Evolutionary conservation across 179 eudicot species (phyloP), one percentile per base, ranked within the genome.

Genomic region (Nepenthes alata): DNA sequence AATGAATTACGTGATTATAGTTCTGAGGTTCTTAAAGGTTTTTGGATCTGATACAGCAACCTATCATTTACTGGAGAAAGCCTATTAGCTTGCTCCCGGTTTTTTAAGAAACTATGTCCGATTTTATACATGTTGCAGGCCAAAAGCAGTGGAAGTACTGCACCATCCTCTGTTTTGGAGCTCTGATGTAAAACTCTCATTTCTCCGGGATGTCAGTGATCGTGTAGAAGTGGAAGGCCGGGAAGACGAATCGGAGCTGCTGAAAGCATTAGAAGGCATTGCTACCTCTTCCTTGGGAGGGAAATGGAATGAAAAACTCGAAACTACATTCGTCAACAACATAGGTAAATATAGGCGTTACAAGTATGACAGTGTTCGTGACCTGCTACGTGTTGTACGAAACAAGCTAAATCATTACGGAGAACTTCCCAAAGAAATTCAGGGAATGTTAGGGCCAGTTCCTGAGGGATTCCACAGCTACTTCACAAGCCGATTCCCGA

Each of bases 281-380:
- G 80, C 74, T 36, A 12, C 75, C 4, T 62, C 56, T 47, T 82
- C 87, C 36, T 65, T 86, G 57, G 81, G 80, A 15, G 85, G 94
- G 14, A 83, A 77, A 68, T 86, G 94, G 94, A 84, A 86, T 57
- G 94, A 86, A 12, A 86, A 83, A 60, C 78, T 86, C 49, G 85
- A 83, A 47, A 65, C 8, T 63, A 67, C 80, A 16, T 78, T 86
- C 60, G 67, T 86, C 47, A 66, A 64, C 25, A 84, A 86, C 75
- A 81, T 86, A 44, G 67, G 75, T 14, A 83, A 78, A 0, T 86
- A 79, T 35, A 79, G 94, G 57, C 75, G 86, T 14, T 86, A 86
- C 75, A 86, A 78, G 63, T 86, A 71, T 55, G 89, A 86, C 37
- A 86, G 94, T 41, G 78, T 83, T 2, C 87, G 94, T 11, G 94